A percentile compares a stretch with the other conserved stretches of the same genome.
These are phyloP conservation scores for Isabelozyma rhagii DNA, from an alignment of 805 yeast genomes.

Conservation along the genomic window DNA sequence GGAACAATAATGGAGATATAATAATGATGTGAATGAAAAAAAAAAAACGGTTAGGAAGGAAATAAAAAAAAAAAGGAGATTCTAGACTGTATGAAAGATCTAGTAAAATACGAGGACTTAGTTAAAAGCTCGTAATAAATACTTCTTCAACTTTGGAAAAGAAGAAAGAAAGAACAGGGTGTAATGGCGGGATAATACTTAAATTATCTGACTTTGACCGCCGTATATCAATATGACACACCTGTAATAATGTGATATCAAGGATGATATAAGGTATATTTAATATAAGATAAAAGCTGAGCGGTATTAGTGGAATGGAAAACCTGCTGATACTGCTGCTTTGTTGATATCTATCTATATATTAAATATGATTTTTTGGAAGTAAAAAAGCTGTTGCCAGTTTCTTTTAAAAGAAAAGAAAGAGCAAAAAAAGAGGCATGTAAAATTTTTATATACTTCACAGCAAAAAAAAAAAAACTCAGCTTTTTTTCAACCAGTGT, in stretches of 20 bases:
- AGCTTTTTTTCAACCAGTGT: not conserved
- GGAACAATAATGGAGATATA: not conserved
- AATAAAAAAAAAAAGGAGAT: slow-evolving; percentile 1
- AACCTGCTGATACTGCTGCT: not conserved
- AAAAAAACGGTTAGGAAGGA: not conserved
- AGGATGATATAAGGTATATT: not conserved
- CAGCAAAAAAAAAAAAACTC: not conserved
- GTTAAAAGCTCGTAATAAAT: slow-evolving; percentile 34
- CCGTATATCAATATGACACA: not conserved
- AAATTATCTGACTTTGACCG: not conserved
- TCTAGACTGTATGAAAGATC: slow-evolving; percentile 4
- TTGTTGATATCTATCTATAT: not conserved
- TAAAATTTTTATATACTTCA: not conserved
- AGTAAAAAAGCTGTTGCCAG: not conserved
- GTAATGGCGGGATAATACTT: not conserved
- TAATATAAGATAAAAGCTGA: not conserved
- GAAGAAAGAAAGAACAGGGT: not conserved
- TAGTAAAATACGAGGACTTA: slow-evolving; percentile 29
- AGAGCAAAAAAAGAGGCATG: not conserved
- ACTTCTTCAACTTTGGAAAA: not conserved
- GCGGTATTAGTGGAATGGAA: not conserved
- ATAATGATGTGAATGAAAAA: not conserved
- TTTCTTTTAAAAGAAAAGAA: no score
- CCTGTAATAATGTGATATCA: not conserved
- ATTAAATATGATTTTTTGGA: not conserved